Base-by-base conservation (phyloP, 495 filamentous ascomycete genomes). In the Penicillium tannophilum region DNA sequence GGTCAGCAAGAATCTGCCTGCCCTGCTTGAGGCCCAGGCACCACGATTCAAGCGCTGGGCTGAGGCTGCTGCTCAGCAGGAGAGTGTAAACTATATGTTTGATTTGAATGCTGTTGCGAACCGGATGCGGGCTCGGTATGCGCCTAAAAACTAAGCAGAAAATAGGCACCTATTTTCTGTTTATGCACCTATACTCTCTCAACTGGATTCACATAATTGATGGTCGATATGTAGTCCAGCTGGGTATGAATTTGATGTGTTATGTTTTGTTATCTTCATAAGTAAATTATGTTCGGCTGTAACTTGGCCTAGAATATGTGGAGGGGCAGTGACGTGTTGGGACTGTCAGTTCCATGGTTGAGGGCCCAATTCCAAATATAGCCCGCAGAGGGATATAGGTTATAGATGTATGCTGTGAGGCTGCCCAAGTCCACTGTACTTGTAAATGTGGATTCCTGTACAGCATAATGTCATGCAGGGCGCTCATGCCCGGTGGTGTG, bases 11-110 rank as follows among this genome's bases (percentile, higher is more conserved):
- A 70, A 72, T 41, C 62, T 90, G 30, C 59, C 79, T 43, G 59
- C 60, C 7, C 65, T 77, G 49, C 66, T 89, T 17, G 70, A 84
- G 23, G 70, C 83, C 56, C 76, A 76, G 53, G 77, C 84, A 49
- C 89, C 89, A 36, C 82, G 80, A 54, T 91, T 90, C 70, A 76
- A 75, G 61, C 83, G 81, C 61, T 93, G 90, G 90, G 82, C 80
- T 0, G 73, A 85, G 55, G 84, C 84, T 12, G 83, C 90, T 2
- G 60, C 78, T 11, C 73, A 71, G 44, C 82, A 90, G 51, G 82
- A 86, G 56, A 92, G 86, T 68, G 88, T 93, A 20, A 85, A 72
- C 2, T 81, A 73, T 42, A 89, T 91, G 61, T 94, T 69, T 54
- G 71, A 91, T 54, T 76, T 77, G 68, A 64, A 71, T 49, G 26